Evolutionary conservation across 2,329 filamentous ascomycete species (phyloP).

Genomic region (Arthrinium phaeospermum): DNA sequence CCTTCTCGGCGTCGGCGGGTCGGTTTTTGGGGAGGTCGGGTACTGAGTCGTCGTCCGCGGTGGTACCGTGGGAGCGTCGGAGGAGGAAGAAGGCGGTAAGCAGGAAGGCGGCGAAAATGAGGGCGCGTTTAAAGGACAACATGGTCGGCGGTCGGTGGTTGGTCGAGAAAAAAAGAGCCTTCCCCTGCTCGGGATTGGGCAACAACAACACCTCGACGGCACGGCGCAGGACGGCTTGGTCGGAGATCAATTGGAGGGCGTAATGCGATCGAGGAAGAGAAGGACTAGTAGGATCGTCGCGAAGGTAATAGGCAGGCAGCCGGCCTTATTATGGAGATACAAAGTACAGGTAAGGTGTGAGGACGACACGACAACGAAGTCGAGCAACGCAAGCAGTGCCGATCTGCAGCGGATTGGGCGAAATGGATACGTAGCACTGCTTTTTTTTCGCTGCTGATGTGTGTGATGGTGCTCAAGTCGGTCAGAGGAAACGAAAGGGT

Average conservation of each 20-base stretch:
- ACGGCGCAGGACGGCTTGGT: background rate
- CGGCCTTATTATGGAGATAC: background rate
- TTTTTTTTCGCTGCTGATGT: background rate
- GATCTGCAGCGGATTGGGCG: slow-evolving; percentile 4
- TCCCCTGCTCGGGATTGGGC: background rate
- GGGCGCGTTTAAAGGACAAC: slow-evolving; percentile 41
- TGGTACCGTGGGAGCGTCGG: slow-evolving; percentile 36
- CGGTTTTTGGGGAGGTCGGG: slow-evolving; percentile 29
- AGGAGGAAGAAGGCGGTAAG: slow-evolving; percentile 41
- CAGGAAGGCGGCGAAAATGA: slow-evolving; percentile 40
- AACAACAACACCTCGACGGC: background rate
- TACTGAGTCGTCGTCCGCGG: slow-evolving; percentile 31
- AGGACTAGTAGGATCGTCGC: background rate
- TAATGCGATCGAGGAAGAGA: background rate
- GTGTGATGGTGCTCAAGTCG: slow-evolving; percentile 1
- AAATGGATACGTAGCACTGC: slow-evolving; percentile 16
- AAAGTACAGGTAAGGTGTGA: background rate
- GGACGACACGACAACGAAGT: slow-evolving; percentile 1
- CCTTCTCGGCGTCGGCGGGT: slow-evolving; percentile 30
- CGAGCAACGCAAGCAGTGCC: background rate
- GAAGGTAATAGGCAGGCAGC: background rate
- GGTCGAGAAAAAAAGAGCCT: background rate
- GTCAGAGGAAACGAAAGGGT: background rate
- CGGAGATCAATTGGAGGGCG: background rate
- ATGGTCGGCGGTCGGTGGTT: slow-evolving; percentile 31